Evolutionary conservation across 1,284 basidiomycete genomes (phyloP).

Genomic region (Rhodotorula sp.): DNA sequence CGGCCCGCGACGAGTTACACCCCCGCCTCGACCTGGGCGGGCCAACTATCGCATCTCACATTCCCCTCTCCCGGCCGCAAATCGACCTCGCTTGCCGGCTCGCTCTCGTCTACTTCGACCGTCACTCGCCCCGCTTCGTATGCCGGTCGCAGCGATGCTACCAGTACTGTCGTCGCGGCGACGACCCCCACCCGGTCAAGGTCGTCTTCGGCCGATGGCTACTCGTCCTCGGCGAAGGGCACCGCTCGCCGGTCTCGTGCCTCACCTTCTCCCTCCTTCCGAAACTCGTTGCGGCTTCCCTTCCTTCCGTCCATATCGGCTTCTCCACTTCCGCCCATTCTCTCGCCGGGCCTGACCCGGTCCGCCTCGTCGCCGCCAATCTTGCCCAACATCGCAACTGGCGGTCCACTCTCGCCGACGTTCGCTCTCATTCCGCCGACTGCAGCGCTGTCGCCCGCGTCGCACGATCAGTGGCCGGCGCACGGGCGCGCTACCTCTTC

Average conservation of each 20-base stretch:
- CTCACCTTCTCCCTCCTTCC: constrained; percentile 4
- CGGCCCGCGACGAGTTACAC: constrained; percentile 10
- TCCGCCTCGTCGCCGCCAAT: constrained; percentile 29
- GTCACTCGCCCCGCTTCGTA: not conserved
- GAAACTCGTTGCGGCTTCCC: constrained; percentile 18
- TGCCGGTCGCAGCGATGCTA: not conserved
- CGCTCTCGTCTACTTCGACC: not conserved
- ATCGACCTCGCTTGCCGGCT: not conserved
- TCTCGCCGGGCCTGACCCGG: constrained; percentile 18
- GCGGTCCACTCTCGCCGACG: not conserved
- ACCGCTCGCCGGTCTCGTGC: not conserved
- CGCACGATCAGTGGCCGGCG: not conserved
- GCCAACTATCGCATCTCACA: constrained; percentile 9
- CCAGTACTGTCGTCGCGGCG: not conserved
- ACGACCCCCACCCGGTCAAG: not conserved
- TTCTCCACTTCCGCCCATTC: constrained; percentile 19
- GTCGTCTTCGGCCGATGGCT: not conserved
- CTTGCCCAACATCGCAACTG: constrained; percentile 8
- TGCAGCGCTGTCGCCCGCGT: not conserved
- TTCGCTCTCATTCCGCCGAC: not conserved
- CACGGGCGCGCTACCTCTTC: not conserved
- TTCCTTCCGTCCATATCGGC: constrained; percentile 32
- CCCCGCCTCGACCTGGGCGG: constrained; percentile 16
- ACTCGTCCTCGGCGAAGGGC: not conserved
- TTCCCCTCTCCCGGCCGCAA: constrained; percentile 9